Base-by-base conservation (phyloP, 805 yeast species). In the Candida vartiovaarae region DNA sequence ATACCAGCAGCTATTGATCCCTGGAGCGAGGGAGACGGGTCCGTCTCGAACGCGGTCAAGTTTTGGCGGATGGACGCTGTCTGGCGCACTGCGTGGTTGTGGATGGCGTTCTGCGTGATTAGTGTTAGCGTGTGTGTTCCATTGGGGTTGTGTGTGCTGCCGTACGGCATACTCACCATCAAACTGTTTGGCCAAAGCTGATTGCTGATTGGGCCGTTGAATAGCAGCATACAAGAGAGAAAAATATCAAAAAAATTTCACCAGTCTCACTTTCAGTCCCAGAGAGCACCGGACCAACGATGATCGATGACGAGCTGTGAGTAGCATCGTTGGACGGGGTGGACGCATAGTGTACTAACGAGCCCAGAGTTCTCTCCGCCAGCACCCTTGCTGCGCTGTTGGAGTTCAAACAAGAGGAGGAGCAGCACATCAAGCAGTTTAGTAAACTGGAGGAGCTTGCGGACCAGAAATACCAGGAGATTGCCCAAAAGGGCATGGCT, bases 21-120 rank as follows among this genome's bases (percentile, higher is more conserved):
- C 55, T 82, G 89, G 9, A 84, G 60, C 1, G 95, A 80, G 44
- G 80, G 72, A 11, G 77, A 71, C 8, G 86, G 71, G 48, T 82
- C 78, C 38, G 71, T 66, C 56, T 82, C 90, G 51, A 91, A 82
- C 41, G 68, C 64, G 20, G 74, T 70, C 39, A 91, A 64, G 54
- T 89, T 96, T 48, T 76, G 75, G 46, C 80, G 75, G 41, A 91
- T 66, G 27, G 80, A 71, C 54, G 78, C 86, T 29, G 88, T 78
- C 63, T 90, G 96, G 62, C 87, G 88, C 43, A 84, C 72, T 7
- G 95, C 96, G 62, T 87, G 95, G 65, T 87, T 91, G 66, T 83
- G 88, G 41, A 90, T 70, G 27, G 95, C 81, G 65, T 89, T 90
- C 98, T 39, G 26, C 8, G 42, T 8, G 9, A 6, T 15, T 15